Evolutionary conservation across 305 asterid genomes (phyloP).

Genomic region (Coffea humblotiana): DNA sequence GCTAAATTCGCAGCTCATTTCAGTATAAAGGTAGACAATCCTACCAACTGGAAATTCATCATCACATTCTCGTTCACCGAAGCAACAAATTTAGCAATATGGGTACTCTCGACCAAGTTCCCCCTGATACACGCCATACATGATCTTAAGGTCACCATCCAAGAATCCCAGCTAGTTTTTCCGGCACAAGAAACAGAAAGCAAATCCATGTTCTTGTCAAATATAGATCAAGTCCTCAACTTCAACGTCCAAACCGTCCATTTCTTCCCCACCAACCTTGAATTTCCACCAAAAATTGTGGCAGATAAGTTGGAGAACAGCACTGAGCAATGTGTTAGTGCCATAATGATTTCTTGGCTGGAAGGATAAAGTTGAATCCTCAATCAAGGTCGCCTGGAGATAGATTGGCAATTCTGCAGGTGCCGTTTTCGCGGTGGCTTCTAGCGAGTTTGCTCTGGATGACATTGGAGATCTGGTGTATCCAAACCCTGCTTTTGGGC

Average conservation of each 20-base stretch:
- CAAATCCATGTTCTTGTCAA: conserved; percentile 46
- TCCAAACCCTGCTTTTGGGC: conserved; percentile 79
- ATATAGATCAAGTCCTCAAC: conserved; percentile 75
- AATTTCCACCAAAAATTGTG: conserved; percentile 50
- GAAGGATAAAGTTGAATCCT: conserved; percentile 47
- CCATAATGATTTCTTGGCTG: conserved; percentile 69
- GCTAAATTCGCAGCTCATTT: not conserved
- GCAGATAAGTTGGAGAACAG: conserved; percentile 39
- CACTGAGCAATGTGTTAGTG: conserved; percentile 45
- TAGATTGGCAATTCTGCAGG: conserved; percentile 55
- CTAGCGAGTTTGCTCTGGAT: conserved; percentile 46
- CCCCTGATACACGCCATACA: conserved; percentile 27
- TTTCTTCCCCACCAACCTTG: conserved; percentile 57
- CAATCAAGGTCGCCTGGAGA: conserved; percentile 56
- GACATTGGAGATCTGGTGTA: conserved; percentile 72
- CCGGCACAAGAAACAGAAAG: conserved; percentile 36
- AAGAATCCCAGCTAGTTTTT: conserved; percentile 34
- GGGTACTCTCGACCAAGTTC: conserved; percentile 32
- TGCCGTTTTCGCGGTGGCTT: conserved; percentile 60
- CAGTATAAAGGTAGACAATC: conserved; percentile 1
- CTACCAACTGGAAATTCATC: not conserved
- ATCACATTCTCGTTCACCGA: not conserved
- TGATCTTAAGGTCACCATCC: conserved; percentile 48
- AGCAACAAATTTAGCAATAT: not conserved
- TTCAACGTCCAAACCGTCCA: conserved; percentile 78